Base-by-base conservation (phyloP, 768 basidiomycete genomes). In the Myochromella boudieri region DNA sequence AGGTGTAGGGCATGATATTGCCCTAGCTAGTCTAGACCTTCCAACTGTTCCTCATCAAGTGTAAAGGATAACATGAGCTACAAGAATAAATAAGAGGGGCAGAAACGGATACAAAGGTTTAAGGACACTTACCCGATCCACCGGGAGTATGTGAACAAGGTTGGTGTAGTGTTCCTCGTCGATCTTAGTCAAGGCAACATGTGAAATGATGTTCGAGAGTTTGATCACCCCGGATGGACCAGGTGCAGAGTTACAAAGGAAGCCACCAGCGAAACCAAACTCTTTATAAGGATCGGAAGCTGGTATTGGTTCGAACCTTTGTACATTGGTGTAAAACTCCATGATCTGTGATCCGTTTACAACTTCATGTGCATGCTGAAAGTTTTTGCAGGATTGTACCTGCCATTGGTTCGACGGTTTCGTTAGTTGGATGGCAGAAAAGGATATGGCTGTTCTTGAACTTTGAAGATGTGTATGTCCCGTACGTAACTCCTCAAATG, bases 201-300 rank as follows among this genome's bases (percentile, higher is more conserved):
- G 54, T 3, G 54, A 48, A 3, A 52, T n/a, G 2, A 55, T 29
- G 15, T 41, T 24, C 4, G 47, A 49, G 3, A 51, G 10, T 26
- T 48, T 40, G 20, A 52, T 45, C 2, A 52, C 25, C 21, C 44
- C 15, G 11, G 10, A 31, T 3, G 6, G n/a, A 10, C 25, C 31
- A 1, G 36, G 27, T 2, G 21, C 41, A 1, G 32, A 20, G 3
- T 34, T 22, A 29, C 55, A 51, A 8, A 57, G 37, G 31, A 41
- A 54, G 11, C 53, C 49, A 9, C 39, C 49, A 8, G 55, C 42
- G 27, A 51, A 51, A 6, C 55, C 49, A 33, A 48, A 54, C 22
- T 38, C n/a, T 9, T 39, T 10, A 38, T 57, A 57, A 6, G 53
- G 53, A 33, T 57, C 53, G n/a, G 17, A n/a, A 14, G 12, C 7